Conservation (phyloP, 257 asterid genomes). For the Ophiorrhiza pumila region DNA sequence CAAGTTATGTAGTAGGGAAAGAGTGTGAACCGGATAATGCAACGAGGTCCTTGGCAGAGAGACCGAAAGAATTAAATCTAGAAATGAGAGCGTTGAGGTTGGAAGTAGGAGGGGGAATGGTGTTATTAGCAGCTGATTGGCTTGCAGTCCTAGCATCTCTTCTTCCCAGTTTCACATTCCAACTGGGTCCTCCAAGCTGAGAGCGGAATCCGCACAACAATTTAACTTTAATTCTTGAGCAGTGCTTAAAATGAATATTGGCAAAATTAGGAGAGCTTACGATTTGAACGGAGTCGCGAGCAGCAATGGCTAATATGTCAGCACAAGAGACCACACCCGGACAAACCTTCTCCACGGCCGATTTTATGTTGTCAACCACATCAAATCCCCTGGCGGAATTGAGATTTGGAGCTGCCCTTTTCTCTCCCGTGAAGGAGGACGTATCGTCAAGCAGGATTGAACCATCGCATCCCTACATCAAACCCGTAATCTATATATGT, state of each 20-base stretch:
- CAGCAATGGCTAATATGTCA: constrained; percentile 63
- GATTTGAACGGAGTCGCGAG: constrained; percentile 65
- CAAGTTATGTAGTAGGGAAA: not conserved
- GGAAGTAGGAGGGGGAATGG: constrained; percentile 83
- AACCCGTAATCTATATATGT: too few species aligned
- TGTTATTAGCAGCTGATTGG: constrained; percentile 63
- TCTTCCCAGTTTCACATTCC: constrained; percentile 76
- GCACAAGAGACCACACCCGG: constrained; percentile 80
- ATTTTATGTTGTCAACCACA: constrained; percentile 68
- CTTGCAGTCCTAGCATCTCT: constrained; percentile 83
- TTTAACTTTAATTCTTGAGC: not conserved
- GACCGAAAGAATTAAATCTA: constrained; percentile 58
- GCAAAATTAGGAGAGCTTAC: constrained; percentile 38
- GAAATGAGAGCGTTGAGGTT: constrained; percentile 65
- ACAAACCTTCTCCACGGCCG: constrained; percentile 69
- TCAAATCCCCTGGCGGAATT: constrained; percentile 76
- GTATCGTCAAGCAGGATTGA: constrained; percentile 86
- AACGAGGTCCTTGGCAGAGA: constrained; percentile 68
- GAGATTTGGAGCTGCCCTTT: constrained; percentile 60
- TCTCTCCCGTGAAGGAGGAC: constrained; percentile 68
- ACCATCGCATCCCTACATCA: constrained; percentile 91
- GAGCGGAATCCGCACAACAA: not conserved
- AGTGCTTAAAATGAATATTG: not conserved
- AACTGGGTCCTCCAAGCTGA: constrained; percentile 78
- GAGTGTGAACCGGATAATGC: constrained; percentile 59